phyloP scores from a whole-genome alignment of 2,329 filamentous ascomycete species.

The Talaromyces islandicus region DNA sequence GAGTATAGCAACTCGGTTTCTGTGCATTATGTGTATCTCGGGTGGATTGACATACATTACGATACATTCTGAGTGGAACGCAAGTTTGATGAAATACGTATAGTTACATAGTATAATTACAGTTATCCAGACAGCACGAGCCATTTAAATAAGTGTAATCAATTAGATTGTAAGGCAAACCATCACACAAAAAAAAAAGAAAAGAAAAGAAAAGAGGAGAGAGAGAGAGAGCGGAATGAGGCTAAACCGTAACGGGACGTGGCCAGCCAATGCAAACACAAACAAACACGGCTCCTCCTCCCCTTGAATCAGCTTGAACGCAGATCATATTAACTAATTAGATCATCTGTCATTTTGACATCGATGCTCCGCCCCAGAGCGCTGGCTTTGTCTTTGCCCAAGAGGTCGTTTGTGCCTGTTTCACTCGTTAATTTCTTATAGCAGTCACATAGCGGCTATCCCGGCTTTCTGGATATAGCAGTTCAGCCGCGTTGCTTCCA shows the following conservation, averaged over 20 bases:
- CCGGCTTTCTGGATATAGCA: not conserved
- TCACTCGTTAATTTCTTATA: slow-evolving; percentile 40
- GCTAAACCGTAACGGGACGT: not conserved
- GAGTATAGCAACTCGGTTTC: not conserved
- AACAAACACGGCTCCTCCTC: not conserved
- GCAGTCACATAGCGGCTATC: not conserved
- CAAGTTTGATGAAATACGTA: not conserved
- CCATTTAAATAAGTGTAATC: not conserved
- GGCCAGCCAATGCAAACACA: not conserved
- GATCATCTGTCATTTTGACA: not conserved
- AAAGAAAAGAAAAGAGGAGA: not conserved
- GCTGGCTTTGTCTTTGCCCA: not conserved
- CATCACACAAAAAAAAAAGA: too few relatives aligned
- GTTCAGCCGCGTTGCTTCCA: not conserved
- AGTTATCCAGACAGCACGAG: not conserved
- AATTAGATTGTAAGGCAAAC: not conserved
- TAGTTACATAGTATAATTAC: not conserved
- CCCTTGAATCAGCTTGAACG: not conserved
- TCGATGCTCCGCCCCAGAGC: not conserved
- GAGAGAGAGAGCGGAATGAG: not conserved
- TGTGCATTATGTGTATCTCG: not conserved
- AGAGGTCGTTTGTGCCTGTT: slow-evolving; percentile 50
- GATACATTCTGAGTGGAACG: not conserved
- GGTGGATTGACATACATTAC: not conserved
- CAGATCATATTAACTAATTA: not conserved